A percentile compares a stretch with the other conserved stretches of the same genome.
phyloP scores from a whole-genome alignment of 176 grass and related monocot genomes.

The Bonia amplexicaulis region DNA sequence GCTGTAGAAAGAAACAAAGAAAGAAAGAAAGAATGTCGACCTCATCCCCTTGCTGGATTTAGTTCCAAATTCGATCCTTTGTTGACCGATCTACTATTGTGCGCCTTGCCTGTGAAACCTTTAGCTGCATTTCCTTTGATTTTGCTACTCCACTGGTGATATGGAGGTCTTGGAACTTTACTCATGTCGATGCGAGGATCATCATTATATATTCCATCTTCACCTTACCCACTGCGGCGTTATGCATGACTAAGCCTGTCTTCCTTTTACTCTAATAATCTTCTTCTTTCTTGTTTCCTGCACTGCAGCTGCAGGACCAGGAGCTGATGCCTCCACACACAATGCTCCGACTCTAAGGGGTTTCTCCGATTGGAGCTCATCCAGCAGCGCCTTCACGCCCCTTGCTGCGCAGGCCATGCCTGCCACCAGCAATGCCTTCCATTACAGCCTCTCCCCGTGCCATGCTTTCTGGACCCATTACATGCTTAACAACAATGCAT shows the following conservation, averaged over 20 bases:
- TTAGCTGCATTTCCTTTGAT: neutral
- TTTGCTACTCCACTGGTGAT: neutral
- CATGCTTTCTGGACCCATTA: constrained; percentile 36
- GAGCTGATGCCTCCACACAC: constrained; percentile 11
- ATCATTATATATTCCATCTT: neutral
- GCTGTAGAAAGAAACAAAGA: neutral
- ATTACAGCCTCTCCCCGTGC: constrained; percentile 34
- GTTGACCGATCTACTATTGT: neutral
- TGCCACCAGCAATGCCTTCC: constrained; percentile 20
- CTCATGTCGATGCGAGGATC: neutral
- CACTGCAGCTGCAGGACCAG: constrained; percentile 15
- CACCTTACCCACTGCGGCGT: neutral
- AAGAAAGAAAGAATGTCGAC: neutral
- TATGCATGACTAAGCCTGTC: neutral
- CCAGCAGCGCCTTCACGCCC: constrained; percentile 23
- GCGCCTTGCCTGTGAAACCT: neutral
- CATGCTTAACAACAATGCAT: constrained; percentile 41
- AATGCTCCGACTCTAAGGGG: constrained; percentile 13
- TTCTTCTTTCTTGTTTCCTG: neutral
- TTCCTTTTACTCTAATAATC: neutral
- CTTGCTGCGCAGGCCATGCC: neutral
- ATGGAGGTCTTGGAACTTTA: neutral
- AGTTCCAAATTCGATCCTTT: constrained; percentile 10
- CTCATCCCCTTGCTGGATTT: neutral
- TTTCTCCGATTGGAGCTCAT: constrained; percentile 34